Evolutionary conservation across 768 basidiomycete genomes (phyloP).

Genomic region (Russula compacta): DNA sequence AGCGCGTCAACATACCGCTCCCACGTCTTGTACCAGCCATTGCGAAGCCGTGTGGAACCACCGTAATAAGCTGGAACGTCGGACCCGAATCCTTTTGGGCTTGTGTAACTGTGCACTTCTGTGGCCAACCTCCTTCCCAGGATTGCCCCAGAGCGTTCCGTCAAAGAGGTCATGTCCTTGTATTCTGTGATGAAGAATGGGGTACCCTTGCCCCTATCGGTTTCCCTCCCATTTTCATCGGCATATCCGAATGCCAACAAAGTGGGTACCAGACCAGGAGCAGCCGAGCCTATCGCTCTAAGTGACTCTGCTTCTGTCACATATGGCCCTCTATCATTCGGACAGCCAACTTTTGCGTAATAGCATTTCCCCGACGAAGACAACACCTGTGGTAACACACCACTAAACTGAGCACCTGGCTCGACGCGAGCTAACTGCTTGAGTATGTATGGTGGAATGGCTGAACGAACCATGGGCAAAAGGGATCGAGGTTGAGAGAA

Average conservation of each 20-base stretch:
- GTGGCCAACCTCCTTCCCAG: slow-evolving; percentile 56
- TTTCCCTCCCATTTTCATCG: slow-evolving; percentile 22
- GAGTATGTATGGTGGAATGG: slow-evolving; percentile 29
- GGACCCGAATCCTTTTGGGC: slow-evolving; percentile 58
- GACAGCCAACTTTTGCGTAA: slow-evolving; percentile 51
- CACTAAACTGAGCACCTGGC: slow-evolving; percentile 39
- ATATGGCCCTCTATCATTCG: slow-evolving; percentile 52
- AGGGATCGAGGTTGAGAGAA: not conserved
- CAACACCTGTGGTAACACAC: slow-evolving; percentile 38
- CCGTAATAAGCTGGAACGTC: slow-evolving; percentile 60
- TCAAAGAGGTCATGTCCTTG: slow-evolving; percentile 47
- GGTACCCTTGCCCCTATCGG: slow-evolving; percentile 27
- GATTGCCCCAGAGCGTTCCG: slow-evolving; percentile 34
- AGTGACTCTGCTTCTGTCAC: slow-evolving; percentile 62
- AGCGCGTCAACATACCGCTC: slow-evolving; percentile 55
- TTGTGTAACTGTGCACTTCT: slow-evolving; percentile 53
- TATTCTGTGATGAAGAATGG: slow-evolving; percentile 73
- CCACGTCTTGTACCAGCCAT: slow-evolving; percentile 70
- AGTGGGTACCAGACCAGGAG: slow-evolving; percentile 57
- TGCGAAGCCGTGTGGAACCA: slow-evolving; percentile 57
- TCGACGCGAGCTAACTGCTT: slow-evolving; percentile 42
- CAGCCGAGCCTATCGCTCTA: slow-evolving; percentile 47
- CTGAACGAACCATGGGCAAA: slow-evolving; percentile 6
- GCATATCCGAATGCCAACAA: slow-evolving; percentile 42
- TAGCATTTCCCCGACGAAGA: slow-evolving; percentile 53